phyloP scores from a whole-genome alignment of 164 flowering plant genomes.

The Aristolochia contorta region DNA sequence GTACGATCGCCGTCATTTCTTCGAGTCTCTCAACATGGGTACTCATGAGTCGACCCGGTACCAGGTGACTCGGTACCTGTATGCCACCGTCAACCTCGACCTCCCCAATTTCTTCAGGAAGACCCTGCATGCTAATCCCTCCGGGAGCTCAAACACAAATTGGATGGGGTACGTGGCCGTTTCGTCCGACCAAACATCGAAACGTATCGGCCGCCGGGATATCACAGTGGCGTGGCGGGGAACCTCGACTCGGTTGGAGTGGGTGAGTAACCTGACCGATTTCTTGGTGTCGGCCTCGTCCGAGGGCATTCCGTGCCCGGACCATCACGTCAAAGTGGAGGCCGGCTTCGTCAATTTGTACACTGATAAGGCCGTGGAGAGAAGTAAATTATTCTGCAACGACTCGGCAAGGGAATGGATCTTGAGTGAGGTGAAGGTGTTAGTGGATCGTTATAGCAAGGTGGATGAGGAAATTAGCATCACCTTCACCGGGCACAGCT shows the following conservation, averaged over 20 bases:
- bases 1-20: slow-evolving; percentile 40
- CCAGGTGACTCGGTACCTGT: slow-evolving; percentile 41
- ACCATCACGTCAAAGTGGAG: slow-evolving; percentile 50
- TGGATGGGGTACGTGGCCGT: slow-evolving; percentile 92
- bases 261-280: slow-evolving; percentile 68
- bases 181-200: slow-evolving; percentile 36
- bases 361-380: no score
- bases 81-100: slow-evolving; percentile 69
- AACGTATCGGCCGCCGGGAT: slow-evolving; percentile 59
- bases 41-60: no score
- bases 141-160: slow-evolving; percentile 65
- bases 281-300: slow-evolving; percentile 18
- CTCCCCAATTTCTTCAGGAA: slow-evolving; percentile 71
- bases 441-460: no score
- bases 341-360: slow-evolving; percentile 4
- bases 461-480: slow-evolving; percentile 46
- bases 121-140: slow-evolving; percentile 32
- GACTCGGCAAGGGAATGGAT: no score
- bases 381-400: no score
- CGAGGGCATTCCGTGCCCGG: slow-evolving; percentile 37
- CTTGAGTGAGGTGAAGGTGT: no score
- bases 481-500: slow-evolving; percentile 64
- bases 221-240: slow-evolving; percentile 66
- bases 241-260: slow-evolving; percentile 72
- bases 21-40: slow-evolving; percentile 38